These are phyloP conservation scores for Catharanthus roseus DNA, from an alignment of 257 asterid species.

Conservation along the genomic window DNA sequence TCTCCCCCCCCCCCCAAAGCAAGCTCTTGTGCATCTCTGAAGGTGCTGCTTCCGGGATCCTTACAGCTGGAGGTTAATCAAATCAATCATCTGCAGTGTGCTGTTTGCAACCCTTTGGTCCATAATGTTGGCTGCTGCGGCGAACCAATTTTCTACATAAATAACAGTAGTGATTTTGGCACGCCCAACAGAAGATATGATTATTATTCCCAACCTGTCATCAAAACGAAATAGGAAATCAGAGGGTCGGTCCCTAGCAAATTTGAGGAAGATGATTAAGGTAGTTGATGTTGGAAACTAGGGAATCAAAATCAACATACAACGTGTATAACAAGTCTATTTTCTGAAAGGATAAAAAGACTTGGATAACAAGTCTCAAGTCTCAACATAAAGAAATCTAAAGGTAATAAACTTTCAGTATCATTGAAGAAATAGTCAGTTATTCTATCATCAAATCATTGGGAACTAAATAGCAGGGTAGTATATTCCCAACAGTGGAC, in stretches of 20 bases:
- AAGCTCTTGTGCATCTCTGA: not conserved
- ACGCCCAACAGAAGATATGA: constrained; percentile 89
- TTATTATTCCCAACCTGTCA: constrained; percentile 69
- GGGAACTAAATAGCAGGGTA: too few species aligned
- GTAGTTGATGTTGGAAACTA: not conserved
- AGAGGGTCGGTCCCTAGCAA: not conserved
- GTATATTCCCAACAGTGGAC: too few species aligned
- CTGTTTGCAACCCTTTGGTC: constrained; percentile 87
- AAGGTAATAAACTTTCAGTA: not conserved
- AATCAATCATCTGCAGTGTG: constrained; percentile 51
- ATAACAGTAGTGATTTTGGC: constrained; percentile 84
- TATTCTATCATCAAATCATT: not conserved
- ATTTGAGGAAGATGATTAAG: not conserved
- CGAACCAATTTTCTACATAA: constrained; percentile 61
- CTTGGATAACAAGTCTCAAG: not conserved
- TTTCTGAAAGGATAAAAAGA: not conserved
- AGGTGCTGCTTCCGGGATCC: not conserved
- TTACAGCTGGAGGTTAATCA: not conserved
- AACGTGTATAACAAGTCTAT: not conserved
- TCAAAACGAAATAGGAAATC: not conserved
- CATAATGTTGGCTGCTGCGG: constrained; percentile 65
- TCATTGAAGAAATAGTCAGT: not conserved
- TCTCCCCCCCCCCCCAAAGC: too few species aligned
- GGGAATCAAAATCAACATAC: not conserved
- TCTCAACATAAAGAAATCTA: not conserved